Base-by-base conservation (phyloP, 495 filamentous ascomycete genomes). In the Neurospora sublineolata region DNA sequence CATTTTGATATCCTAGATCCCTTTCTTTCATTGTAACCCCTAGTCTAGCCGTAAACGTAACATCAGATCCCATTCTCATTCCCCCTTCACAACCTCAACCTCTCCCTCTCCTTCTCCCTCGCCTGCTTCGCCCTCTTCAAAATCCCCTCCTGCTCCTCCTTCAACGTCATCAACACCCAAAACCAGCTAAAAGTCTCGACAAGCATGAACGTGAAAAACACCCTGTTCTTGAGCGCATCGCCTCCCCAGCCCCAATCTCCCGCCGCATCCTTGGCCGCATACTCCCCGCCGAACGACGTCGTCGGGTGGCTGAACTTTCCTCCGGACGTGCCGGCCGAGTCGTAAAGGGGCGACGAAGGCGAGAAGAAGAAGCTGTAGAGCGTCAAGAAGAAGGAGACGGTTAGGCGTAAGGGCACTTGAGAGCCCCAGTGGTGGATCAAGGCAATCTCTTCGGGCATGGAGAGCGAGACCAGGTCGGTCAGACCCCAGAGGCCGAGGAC, bases 121-220 rank as follows among this genome's bases (percentile, higher is more conserved):
- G 75, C 79, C 27, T 68, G 75, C 33, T 38, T 75, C 3, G 70
- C 72, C 1, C 70, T 79, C 1, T 69, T 76, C 20, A 73, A 37
- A n/a, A 84, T 69, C 18, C 80, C 83, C 27, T 73, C 75, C 46
- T 80, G 74, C 80, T 87, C 84, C 74, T 87, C 84, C 70, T 83
- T 82, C 73, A 89, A 75, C 46, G 83, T 88, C 27, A 87, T 81
- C 80, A 81, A 85, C 33, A 92, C 90, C 92, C 93, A 97, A 78
- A 96, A 92, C 93, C 93, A 97, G 69, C 87, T 86, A 76, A 93
- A 83, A 81, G 93, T 89, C 83, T 97, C 93, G 81, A 95, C 78
- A 77, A 96, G 94, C 16, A 87, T 88, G 81, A 91, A 96, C 0
- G 92, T 90, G 76, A 97, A 96, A 12, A 95, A 88, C 8, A 94